Evolutionary conservation across 2,329 filamentous ascomycete species (phyloP), one percentile per base, ranked within the genome.

Genomic region (Fusarium coffeatum): DNA sequence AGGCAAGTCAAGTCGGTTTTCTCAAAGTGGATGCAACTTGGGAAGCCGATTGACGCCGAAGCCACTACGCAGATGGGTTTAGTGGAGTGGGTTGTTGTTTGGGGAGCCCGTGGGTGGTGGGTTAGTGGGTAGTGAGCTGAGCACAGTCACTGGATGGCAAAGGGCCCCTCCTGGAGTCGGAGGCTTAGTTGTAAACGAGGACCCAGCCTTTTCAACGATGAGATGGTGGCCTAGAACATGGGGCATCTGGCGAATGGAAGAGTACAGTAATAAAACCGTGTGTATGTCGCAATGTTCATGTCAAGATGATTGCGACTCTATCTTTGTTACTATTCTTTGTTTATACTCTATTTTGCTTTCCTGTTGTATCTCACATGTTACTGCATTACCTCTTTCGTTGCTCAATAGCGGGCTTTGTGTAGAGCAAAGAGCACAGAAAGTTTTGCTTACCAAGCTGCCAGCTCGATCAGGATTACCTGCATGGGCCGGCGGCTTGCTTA

Each of bases 11-110:
- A 70, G 71, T 72, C 61, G 61, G 66, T 73, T 74, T 74, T 74
- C 69, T 69, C 59, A 72, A 67, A 63, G 71, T 71, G 68, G 71
- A 72, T 69, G 66, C 69, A 42, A 50, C 62, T 71, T 66, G 60
- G 50, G 59, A 74, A 68, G 72, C 72, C 72, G 72, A 75, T 74
- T 75, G 68, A 63, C 69, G 72, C 72, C 72, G 72, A 75, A 75
- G 72, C 66, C 70, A 74, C 68, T 55, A 54, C 55, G 41, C 60
- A 73, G 54, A 63, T 65, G 63, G 63, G 63, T 55, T 67, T 57
- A 68, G 63, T 45, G 58, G 41, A 32, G 55, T 58, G 55, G 55
- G 37, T 34, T 51, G n/a, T 30, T 42, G 47, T 37, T 57, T 46
- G 51, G 54, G 54, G 43, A 56, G 54, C 23, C 54, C 45, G 55